Base-by-base conservation (phyloP, 345 rosid genomes). In the Aurinia saxatilis region DNA sequence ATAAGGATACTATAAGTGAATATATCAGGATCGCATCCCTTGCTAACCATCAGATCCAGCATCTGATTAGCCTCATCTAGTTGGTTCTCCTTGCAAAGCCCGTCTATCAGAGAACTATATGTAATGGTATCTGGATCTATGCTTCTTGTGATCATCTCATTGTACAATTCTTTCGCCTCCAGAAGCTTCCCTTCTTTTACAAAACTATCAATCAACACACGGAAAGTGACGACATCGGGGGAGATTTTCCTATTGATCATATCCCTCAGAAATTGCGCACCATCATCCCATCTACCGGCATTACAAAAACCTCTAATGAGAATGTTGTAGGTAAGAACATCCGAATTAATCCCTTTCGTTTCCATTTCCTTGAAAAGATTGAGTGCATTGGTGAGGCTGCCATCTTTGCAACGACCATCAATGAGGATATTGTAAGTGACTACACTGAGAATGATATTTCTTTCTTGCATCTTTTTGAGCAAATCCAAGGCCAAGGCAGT, bases 71-170 rank as follows among this genome's bases (percentile, higher is more conserved):
- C 31, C 31, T 27, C 31, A 4, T 27, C 31, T 27, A 27, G 31
- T 6, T 7, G 7, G 7, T 27, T 27, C 31, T 27, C 6, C 31
- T 27, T 27, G 31, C 75, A 66, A n/a, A 60, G 70, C 6, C 78
- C 72, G 49, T 56, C 36, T 13, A 80, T 18, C 44, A 80, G 33
- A 12, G 72, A 16, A 59, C 2, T 69, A 23, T 60, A 66, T 5
- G 76, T 75, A 18, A 35, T 5, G 2, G 21, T 38, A 45, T 41
- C 2, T 7, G 75, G 69, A 36, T 17, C 29, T 34, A 48, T 39
- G 5, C 67, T 63, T 19, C 42, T 14, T 49, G 5, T 0, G 1
- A 46, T 57, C 67, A 74, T 64, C 51, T 50, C 37, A 6, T 38
- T 11, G 3, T 41, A 10, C 19, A 69, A 6, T 17, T 38, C 12